Evolutionary conservation across 169 alveolate species (phyloP).

Genomic region (Plasmodium cynomolgi): DNA sequence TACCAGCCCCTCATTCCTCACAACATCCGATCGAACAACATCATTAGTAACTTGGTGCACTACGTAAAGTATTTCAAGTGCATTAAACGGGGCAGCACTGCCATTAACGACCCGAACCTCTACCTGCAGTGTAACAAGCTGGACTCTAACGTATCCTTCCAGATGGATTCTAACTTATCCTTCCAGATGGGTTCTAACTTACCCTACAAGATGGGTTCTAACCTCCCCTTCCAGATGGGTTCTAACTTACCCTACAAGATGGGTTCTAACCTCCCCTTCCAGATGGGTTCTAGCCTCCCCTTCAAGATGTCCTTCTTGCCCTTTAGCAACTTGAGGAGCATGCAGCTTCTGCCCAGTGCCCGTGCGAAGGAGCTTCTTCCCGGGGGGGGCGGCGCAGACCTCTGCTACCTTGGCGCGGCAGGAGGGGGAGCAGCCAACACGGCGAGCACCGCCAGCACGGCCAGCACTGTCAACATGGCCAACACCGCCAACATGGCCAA

Average conservation of each 20-base stretch:
- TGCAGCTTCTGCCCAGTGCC: neutral
- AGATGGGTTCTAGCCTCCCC: neutral
- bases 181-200: neutral
- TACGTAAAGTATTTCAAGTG: slow-evolving; percentile 52
- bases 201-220: neutral
- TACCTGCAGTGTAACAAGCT: slow-evolving; percentile 61
- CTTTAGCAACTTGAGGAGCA: neutral
- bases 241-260: neutral
- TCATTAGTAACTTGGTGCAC: slow-evolving; percentile 34
- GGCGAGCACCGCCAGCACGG: neutral
- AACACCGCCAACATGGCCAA: neutral
- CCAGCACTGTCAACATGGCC: neutral
- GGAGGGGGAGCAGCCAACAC: neutral
- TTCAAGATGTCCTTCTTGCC: slow-evolving; percentile 35
- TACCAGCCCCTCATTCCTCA: slow-evolving; percentile 67
- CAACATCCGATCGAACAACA: slow-evolving; percentile 58
- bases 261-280: neutral
- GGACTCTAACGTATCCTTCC: neutral
- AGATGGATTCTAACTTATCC: neutral
- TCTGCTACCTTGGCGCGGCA: neutral
- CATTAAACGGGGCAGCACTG: neutral
- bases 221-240: neutral
- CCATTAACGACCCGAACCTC: slow-evolving; percentile 46
- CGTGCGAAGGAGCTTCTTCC: neutral
- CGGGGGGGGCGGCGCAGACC: neutral